Evolutionary conservation across 1,284 basidiomycete species (phyloP).

Genomic region (Malassezia arunalokei): DNA sequence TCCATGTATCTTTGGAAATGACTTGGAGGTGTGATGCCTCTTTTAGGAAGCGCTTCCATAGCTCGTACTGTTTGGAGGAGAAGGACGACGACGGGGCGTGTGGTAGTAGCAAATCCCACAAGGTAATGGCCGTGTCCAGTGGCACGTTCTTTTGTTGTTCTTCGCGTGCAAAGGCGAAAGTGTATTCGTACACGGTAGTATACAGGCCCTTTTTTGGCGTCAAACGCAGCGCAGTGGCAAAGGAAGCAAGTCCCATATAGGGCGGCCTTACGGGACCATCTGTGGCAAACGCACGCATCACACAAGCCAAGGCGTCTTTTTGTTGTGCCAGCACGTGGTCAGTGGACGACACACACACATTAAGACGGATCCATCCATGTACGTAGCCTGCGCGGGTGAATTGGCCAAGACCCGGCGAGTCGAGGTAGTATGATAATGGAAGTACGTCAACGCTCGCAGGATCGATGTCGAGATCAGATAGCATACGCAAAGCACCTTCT

Average conservation of each 20-base stretch:
- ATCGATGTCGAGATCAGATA: slow-evolving; percentile 28
- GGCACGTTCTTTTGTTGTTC: slow-evolving; percentile 56
- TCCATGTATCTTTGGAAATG: slow-evolving; percentile 88
- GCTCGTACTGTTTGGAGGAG: slow-evolving; percentile 55
- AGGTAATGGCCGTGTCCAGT: slow-evolving; percentile 62
- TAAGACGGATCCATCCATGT: slow-evolving; percentile 37
- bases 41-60: slow-evolving; percentile 73
- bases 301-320: slow-evolving; percentile 19
- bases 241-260: background rate
- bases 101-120: slow-evolving; percentile 74
- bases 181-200: slow-evolving; percentile 71
- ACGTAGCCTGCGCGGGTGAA: slow-evolving; percentile 31
- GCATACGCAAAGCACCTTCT: slow-evolving; percentile 36
- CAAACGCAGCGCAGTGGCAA: too few species aligned
- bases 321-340: slow-evolving; percentile 31
- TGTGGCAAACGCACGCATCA: slow-evolving; percentile 24
- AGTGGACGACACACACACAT: slow-evolving; percentile 5
- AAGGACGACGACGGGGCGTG: slow-evolving; percentile 54
- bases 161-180: slow-evolving; percentile 69
- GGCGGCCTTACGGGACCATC: slow-evolving; percentile 22
- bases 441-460: slow-evolving; percentile 38
- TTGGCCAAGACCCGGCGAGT: slow-evolving; percentile 30
- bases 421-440: slow-evolving; percentile 41
- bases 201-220: slow-evolving; percentile 49
- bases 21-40: slow-evolving; percentile 60